Percentiles rank a stretch among this genome's conserved stretches.
These are phyloP conservation scores for Hypoxylon sp. DNA, from an alignment of 2,329 filamentous ascomycete species.

Conservation along the genomic window DNA sequence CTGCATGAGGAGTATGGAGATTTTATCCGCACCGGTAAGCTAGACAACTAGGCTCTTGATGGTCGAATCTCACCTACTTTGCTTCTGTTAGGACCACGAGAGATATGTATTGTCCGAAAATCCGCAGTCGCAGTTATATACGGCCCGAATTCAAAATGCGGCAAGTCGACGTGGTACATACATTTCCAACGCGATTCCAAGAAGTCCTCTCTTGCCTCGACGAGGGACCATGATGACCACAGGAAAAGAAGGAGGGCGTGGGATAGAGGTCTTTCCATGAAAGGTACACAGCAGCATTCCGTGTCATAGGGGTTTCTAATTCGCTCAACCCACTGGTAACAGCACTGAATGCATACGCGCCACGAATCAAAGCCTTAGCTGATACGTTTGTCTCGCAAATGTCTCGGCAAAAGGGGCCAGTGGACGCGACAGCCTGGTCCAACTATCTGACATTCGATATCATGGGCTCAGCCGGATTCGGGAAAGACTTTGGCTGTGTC, in stretches of 20 bases:
- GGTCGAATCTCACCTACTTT: background rate
- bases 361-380: slow-evolving; percentile 39
- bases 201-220: slow-evolving; percentile 55
- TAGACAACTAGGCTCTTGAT: background rate
- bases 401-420: slow-evolving; percentile 11
- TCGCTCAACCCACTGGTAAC: background rate
- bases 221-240: slow-evolving; percentile 49
- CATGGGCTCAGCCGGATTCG: slow-evolving; percentile 46
- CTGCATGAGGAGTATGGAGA: slow-evolving; percentile 67
- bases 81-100: slow-evolving; percentile 47
- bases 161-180: slow-evolving; percentile 58
- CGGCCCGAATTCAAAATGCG: slow-evolving; percentile 53
- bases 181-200: slow-evolving; percentile 42
- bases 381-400: slow-evolving; percentile 39
- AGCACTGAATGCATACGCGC: slow-evolving; percentile 45
- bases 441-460: slow-evolving; percentile 49
- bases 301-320: background rate
- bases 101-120: slow-evolving; percentile 49
- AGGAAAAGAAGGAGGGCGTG: slow-evolving; percentile 43
- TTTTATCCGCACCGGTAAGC: slow-evolving; percentile 46
- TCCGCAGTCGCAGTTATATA: slow-evolving; percentile 51
- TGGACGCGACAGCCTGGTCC: slow-evolving; percentile 44
- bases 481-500: slow-evolving; percentile 46
- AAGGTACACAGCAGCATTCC: slow-evolving; percentile 33
- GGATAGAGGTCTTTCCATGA: slow-evolving; percentile 46